A percentile compares a stretch with the other conserved stretches of the same genome.
Evolutionary conservation across 306 rosid species (phyloP).

Genomic region (Trifolium fragiferum): DNA sequence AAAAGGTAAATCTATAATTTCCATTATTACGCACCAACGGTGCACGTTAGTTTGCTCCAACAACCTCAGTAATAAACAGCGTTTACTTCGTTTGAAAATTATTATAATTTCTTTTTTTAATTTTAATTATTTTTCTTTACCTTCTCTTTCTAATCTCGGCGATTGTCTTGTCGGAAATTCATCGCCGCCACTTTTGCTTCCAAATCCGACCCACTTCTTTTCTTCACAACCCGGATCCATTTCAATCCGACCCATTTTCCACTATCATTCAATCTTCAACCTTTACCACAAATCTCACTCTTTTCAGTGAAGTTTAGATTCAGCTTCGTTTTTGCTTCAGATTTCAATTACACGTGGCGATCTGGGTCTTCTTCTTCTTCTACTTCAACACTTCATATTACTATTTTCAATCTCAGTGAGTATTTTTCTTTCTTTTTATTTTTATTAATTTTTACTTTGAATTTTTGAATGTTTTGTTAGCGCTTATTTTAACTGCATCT

Average conservation of each 20-base stretch:
- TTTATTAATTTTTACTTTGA: neutral
- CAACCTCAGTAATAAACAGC: constrained; percentile 22
- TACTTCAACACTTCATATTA: constrained; percentile 27
- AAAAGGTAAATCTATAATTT: constrained; percentile 14
- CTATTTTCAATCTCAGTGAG: constrained; percentile 60
- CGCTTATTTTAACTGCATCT: constrained; percentile 1
- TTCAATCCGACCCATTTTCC: constrained; percentile 28
- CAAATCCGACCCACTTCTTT: constrained; percentile 40
- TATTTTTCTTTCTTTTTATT: neutral
- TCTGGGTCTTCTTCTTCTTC: constrained; percentile 73
- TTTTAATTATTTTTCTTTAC: constrained; percentile 17
- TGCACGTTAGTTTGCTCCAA: constrained; percentile 47
- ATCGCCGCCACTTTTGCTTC: constrained; percentile 45
- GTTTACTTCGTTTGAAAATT: constrained; percentile 49
- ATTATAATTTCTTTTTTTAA: constrained; percentile 37
- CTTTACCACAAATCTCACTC: constrained; percentile 48
- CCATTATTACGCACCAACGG: constrained; percentile 46
- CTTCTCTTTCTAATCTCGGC: constrained; percentile 49
- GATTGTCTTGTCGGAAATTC: constrained; percentile 48
- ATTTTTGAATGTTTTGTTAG: constrained; percentile 10
- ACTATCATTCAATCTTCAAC: constrained; percentile 8
- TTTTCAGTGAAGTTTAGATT: constrained; percentile 39
- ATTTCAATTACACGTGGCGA: constrained; percentile 82
- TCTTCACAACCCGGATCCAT: constrained; percentile 46
- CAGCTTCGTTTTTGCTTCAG: constrained; percentile 62